These are phyloP conservation scores for Viola pubescens DNA, from an alignment of 441 rosid genomes.

Conservation along the genomic window DNA sequence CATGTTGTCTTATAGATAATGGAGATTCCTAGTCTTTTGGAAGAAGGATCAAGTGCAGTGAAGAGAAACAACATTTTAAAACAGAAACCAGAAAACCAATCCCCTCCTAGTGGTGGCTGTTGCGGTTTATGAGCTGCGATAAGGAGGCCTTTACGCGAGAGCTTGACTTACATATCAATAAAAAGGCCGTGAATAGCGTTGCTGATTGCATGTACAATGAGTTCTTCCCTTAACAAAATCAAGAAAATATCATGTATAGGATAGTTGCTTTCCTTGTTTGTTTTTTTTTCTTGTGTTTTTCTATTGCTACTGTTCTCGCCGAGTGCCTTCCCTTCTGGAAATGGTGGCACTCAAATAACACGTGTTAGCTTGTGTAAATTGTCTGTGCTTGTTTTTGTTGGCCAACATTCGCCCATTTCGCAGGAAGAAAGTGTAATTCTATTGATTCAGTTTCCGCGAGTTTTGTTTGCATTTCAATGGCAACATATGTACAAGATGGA, in stretches of 20 bases:
- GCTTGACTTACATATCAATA: not conserved
- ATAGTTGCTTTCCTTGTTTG: constrained; percentile 24
- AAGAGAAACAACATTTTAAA: constrained; percentile 49
- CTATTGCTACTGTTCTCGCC: constrained; percentile 14
- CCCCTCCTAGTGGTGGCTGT: constrained; percentile 32
- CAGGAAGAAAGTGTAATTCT: constrained; percentile 10
- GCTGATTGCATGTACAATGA: constrained; percentile 15
- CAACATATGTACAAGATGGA: too few species aligned
- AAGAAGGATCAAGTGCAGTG: constrained; percentile 64
- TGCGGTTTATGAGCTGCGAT: constrained; percentile 27
- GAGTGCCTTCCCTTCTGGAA: constrained; percentile 19
- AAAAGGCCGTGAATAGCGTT: constrained; percentile 8
- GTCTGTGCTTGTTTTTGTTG: constrained; percentile 18
- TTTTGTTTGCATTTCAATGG: not conserved
- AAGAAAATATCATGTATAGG: constrained; percentile 30
- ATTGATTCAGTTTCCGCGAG: constrained; percentile 10
- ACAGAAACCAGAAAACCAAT: constrained; percentile 49
- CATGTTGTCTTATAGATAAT: constrained; percentile 42
- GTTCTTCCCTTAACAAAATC: constrained; percentile 12
- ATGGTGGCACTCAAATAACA: constrained; percentile 20
- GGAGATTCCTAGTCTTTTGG: constrained; percentile 82
- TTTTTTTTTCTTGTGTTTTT: constrained; percentile 7
- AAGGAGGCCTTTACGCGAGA: constrained; percentile 9
- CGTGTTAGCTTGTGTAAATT: constrained; percentile 29
- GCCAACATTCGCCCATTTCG: constrained; percentile 13